Percentiles rank a stretch among this genome's conserved stretches.
These are phyloP conservation scores for Pichia occidentalis DNA, from an alignment of 805 yeast genomes.

Conservation along the genomic window DNA sequence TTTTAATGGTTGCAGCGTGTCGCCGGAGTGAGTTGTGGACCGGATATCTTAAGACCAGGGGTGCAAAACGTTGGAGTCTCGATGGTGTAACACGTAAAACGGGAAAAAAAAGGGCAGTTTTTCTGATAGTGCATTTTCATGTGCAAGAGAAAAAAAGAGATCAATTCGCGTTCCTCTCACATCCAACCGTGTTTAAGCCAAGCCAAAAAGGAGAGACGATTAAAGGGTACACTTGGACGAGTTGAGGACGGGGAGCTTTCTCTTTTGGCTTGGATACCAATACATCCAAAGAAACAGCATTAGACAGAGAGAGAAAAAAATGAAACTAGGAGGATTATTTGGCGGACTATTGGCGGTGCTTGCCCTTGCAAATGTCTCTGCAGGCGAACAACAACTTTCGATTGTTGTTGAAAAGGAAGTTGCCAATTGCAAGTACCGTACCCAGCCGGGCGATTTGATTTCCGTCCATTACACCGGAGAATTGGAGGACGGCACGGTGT, in stretches of 20 bases:
- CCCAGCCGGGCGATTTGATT: conserved; percentile 61
- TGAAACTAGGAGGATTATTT: neutral
- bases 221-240: too few relatives aligned
- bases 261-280: too few relatives aligned
- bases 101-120: neutral
- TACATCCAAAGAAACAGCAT: too few relatives aligned
- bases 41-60: neutral
- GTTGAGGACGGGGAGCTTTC: too few relatives aligned
- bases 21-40: neutral
- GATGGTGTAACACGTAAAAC: neutral
- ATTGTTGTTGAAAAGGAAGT: conserved; percentile 37
- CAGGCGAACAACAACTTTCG: conserved; percentile 12
- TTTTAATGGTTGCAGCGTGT: too few relatives aligned
- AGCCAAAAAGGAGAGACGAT: too few relatives aligned
- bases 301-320: too few relatives aligned
- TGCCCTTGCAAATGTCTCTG: neutral
- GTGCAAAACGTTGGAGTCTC: neutral
- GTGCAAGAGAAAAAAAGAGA: neutral
- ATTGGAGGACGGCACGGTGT: conserved; percentile 59
- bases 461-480: conserved; percentile 76
- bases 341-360: conserved; percentile 1
- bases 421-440: conserved; percentile 50
- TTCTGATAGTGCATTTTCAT: neutral
- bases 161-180: too few relatives aligned
- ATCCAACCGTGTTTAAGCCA: too few relatives aligned